Evolutionary conservation across 2,329 filamentous ascomycete genomes (phyloP).

Genomic region (Arthroderma sp.): DNA sequence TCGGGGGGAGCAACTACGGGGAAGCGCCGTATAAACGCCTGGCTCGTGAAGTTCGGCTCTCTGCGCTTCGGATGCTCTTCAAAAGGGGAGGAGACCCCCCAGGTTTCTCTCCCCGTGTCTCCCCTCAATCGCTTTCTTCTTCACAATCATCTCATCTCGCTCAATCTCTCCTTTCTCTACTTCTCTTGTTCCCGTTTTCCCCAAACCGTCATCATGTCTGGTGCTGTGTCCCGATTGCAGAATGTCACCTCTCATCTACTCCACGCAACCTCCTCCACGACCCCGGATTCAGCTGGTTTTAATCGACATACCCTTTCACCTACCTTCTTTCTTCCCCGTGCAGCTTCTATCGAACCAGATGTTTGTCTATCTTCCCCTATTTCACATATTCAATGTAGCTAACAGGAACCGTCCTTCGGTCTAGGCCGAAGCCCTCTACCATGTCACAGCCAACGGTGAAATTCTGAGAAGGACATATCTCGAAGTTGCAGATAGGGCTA

Average conservation of each 20-base stretch:
- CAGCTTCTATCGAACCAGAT: constrained; percentile 75
- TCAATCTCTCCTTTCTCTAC: background rate
- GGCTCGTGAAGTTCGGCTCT: too few relatives aligned
- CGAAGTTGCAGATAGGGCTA: constrained; percentile 71
- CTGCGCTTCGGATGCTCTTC: too few relatives aligned
- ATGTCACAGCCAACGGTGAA: constrained; percentile 65
- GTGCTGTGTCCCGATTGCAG: constrained; percentile 17
- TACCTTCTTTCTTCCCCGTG: constrained; percentile 73
- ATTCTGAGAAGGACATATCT: constrained; percentile 63
- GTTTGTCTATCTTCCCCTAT: constrained; percentile 23
- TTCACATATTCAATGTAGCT: background rate
- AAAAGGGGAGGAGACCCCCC: background rate
- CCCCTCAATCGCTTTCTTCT: background rate
- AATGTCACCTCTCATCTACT: constrained; percentile 20
- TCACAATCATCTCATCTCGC: background rate
- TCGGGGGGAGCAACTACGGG: too few relatives aligned
- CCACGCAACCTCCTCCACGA: constrained; percentile 15
- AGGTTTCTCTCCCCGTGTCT: background rate
- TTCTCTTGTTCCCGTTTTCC: background rate
- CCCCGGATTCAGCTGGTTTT: constrained; percentile 18
- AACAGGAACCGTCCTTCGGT: background rate
- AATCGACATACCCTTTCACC: constrained; percentile 55
- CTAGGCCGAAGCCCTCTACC: constrained; percentile 66
- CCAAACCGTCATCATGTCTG: constrained; percentile 14
- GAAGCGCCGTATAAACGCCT: too few relatives aligned